A percentile compares a stretch with the other conserved stretches of the same genome.
These are phyloP conservation scores for Coemansia sp. DNA, from an alignment of 192 early-diverging fungal genomes.

Conservation along the genomic window DNA sequence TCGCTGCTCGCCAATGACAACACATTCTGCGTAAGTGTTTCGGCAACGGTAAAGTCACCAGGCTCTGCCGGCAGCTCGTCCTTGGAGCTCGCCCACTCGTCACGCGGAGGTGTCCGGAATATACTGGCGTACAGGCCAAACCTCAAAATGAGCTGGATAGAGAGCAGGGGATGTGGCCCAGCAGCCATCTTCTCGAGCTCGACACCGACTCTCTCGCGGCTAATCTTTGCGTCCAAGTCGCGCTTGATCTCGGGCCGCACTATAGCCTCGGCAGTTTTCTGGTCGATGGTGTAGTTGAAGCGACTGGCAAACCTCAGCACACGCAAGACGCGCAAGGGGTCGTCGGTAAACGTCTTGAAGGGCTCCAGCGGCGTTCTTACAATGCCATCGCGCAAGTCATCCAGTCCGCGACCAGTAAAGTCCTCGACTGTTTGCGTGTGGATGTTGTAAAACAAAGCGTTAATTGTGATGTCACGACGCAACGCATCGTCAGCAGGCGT, in stretches of 20 bases:
- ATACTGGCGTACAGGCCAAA: constrained; percentile 47
- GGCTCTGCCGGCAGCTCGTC: not conserved
- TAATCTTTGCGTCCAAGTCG: constrained; percentile 79
- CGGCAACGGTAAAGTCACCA: not conserved
- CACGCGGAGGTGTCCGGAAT: constrained; percentile 21
- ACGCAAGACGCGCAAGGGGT: constrained; percentile 90
- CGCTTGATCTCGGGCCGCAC: constrained; percentile 54
- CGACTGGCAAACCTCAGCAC: constrained; percentile 93
- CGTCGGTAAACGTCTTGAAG: constrained; percentile 87
- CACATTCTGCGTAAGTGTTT: constrained; percentile 10
- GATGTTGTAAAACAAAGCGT: constrained; percentile 96
- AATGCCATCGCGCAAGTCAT: constrained; percentile 66
- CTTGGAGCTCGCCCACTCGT: not conserved
- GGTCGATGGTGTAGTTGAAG: constrained; percentile 75
- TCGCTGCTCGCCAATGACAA: constrained; percentile 5
- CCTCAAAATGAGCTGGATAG: constrained; percentile 49
- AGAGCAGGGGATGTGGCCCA: constrained; percentile 55
- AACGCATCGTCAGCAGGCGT: constrained; percentile 88
- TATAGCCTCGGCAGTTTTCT: constrained; percentile 62
- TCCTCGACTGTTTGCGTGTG: constrained; percentile 82
- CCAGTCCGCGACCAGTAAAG: constrained; percentile 72
- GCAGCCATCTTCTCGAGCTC: constrained; percentile 94
- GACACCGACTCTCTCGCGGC: constrained; percentile 83
- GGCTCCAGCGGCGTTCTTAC: constrained; percentile 91
- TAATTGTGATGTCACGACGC: constrained; percentile 97